Base-by-base conservation (phyloP, 768 basidiomycete genomes). In the Suillus discolor region DNA sequence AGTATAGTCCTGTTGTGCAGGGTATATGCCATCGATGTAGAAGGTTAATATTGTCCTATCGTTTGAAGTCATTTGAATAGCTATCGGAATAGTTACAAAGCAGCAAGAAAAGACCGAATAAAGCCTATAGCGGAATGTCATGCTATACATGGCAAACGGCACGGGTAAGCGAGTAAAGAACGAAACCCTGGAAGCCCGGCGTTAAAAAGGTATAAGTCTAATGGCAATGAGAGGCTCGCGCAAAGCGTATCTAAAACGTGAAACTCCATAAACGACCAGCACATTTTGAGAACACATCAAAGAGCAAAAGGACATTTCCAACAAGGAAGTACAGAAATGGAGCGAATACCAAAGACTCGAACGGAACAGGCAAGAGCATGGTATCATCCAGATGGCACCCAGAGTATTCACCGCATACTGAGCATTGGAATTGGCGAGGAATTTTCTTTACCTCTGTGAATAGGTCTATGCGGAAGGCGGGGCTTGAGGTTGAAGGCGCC, bases 241-340 rank as follows among this genome's bases (percentile, higher is more conserved):
- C 11, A 41, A 23, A 60, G 8, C 25, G 38, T 25, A 41, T 60
- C 25, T 31, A 42, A 20, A 28, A 28, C 18, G 6, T 42, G 25
- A 13, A 25, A 25, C 39, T 60, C 18, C 59, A 20, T 42, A 13
- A 42, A 20, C 41, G 2, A 60, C 41, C 6, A 20, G 39, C 59
- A 28, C 41, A 42, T 60, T 42, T 60, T 42, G 25, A 60, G 57
- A 60, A 41, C 39, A 12, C 18, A 28, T 60, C 59, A 28, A 42
- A 60, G n/a, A 42, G 41, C 41, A 20, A 11, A 28, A 41, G 5
- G 16, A 25, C 57, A 23, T 59, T 25, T 59, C 57, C 38, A 23
- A 34, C 7, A 25, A 42, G 25, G 18, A 12, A 60, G 34, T 23
- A 6, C 41, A 60, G 6, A 60, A 42, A 60, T 42, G 25, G 42